These are phyloP conservation scores for Wickerhamomyces sp. DNA, from an alignment of 1,139 yeast genomes.

Conservation along the genomic window DNA sequence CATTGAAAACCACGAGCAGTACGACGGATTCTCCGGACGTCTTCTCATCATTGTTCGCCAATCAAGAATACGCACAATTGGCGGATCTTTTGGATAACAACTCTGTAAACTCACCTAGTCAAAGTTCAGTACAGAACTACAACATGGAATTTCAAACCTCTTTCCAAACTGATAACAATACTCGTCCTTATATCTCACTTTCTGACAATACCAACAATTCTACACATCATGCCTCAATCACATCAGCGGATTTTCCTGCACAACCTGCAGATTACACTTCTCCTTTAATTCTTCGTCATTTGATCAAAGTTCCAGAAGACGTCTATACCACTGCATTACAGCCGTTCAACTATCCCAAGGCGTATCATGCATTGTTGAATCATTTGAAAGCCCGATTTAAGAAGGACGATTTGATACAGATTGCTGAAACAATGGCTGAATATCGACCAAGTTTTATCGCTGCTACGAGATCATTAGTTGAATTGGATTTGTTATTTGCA, in stretches of 20 bases:
- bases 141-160: slow-evolving; percentile 23
- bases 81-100: slow-evolving; percentile 22
- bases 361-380: slow-evolving; percentile 56
- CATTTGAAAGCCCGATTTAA: slow-evolving; percentile 52
- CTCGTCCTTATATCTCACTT: slow-evolving; percentile 25
- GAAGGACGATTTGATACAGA: slow-evolving; percentile 45
- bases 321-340: slow-evolving; percentile 48
- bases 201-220: slow-evolving; percentile 22
- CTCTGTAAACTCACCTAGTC: slow-evolving; percentile 16
- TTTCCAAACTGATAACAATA: slow-evolving; percentile 22
- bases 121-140: slow-evolving; percentile 15
- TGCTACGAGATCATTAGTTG: slow-evolving; percentile 64
- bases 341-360: slow-evolving; percentile 63
- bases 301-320: slow-evolving; percentile 61
- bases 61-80: slow-evolving; percentile 23
- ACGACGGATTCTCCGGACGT: slow-evolving; percentile 31
- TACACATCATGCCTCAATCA: slow-evolving; percentile 4
- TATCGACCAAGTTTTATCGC: slow-evolving; percentile 69
- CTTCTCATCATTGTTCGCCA: slow-evolving; percentile 26
- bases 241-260: slow-evolving; percentile 12
- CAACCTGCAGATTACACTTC: slow-evolving; percentile 39
- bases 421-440: slow-evolving; percentile 62
- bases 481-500: slow-evolving; percentile 58
- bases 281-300: slow-evolving; percentile 54
- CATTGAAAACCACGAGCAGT: slow-evolving; percentile 3